Conservation (phyloP, 352 stramenopile species). For the Phytopythium montanum region DNA sequence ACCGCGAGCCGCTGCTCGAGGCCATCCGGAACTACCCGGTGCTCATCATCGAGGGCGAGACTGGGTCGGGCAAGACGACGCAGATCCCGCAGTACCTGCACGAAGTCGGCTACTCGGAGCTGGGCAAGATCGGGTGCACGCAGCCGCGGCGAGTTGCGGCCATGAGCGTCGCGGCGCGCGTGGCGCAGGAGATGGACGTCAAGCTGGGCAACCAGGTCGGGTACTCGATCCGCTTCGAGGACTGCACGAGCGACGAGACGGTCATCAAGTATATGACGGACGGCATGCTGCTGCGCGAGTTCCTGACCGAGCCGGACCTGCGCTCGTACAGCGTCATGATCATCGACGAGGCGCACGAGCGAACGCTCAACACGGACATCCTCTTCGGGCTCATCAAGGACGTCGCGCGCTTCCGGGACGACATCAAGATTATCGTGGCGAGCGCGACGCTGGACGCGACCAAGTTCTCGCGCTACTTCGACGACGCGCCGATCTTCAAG, state of each 20-base stretch:
- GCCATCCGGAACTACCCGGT: constrained; percentile 94
- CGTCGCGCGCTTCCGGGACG: constrained; percentile 93
- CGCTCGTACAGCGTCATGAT: constrained; percentile 97
- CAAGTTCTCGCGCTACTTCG: constrained; percentile 99
- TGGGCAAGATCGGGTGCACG: constrained; percentile 94
- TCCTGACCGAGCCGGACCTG: constrained; percentile 97
- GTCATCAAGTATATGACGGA: constrained; percentile 99
- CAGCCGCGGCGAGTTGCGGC: constrained; percentile 97
- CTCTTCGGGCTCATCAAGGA: constrained; percentile 99
- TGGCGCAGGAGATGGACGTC: constrained; percentile 98
- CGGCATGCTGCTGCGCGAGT: constrained; percentile 99
- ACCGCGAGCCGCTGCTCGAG: constrained; percentile 96
- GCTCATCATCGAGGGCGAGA: constrained; percentile 90
- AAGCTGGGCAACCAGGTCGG: constrained; percentile 97
- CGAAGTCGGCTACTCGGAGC: constrained; percentile 96
- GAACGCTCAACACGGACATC: constrained; percentile 98
- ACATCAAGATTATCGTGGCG: constrained; percentile 98
- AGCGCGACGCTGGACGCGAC: constrained; percentile 97
- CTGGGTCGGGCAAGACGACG: constrained; percentile 97
- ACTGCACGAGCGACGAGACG: constrained; percentile 98
- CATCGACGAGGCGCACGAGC: constrained; percentile 99
- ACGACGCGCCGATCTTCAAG: constrained; percentile 98
- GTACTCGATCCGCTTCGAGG: constrained; percentile 99
- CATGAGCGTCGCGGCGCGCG: constrained; percentile 99
- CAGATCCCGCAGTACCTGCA: constrained; percentile 99